Evolutionary conservation across 805 yeast species (phyloP), one percentile per base, ranked within the genome.

Genomic region (Ogataea sp.): DNA sequence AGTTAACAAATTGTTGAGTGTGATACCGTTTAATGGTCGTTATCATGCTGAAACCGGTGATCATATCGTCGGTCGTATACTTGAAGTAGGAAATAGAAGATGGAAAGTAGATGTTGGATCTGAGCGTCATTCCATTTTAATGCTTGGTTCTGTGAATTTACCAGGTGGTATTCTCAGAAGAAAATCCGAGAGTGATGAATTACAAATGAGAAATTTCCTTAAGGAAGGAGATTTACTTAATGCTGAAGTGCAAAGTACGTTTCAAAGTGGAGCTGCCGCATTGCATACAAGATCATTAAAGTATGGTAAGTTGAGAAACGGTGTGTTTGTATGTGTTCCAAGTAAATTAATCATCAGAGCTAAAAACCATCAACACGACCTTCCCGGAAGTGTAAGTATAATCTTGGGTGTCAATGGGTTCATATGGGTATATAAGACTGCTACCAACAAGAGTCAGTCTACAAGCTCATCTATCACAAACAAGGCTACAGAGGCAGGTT

Each of bases 91-190:
- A 1, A 83, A 83, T 46, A 85, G 82, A 56, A 70, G 97, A 51
- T 93, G 99, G 98, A 87, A 83, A 56, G 97, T 93, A 14, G 96
- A 90, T 51, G 87, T 93, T 46, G 97, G 97, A 23, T 86, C 87
- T n/a, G 82, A 80, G 52, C 95, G 86, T 53, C 90, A 88, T 56
- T 97, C 97, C 0, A 80, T 86, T 0, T 64, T 93, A 44, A 82
- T 86, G 87, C 70, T 94, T 41, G 98, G 98, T 11, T 86, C 96
- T 1, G 96, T 93, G 17, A 93, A 93, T 59, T 70, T 93, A 45
- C 99, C 99, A 2, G 98, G 99, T 39, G 99, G 99, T 40, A 84
- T 93, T 2, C 65, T 93, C 51, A 75, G 98, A 61, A 75, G 98
- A 54, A 93, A 94, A 58, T 79, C 89, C 26, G 98, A 94, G 56